A percentile compares a stretch with the other conserved stretches of the same genome.
Conservation (phyloP, 176 grass and related monocot species). For the Oryza australiensis region DNA sequence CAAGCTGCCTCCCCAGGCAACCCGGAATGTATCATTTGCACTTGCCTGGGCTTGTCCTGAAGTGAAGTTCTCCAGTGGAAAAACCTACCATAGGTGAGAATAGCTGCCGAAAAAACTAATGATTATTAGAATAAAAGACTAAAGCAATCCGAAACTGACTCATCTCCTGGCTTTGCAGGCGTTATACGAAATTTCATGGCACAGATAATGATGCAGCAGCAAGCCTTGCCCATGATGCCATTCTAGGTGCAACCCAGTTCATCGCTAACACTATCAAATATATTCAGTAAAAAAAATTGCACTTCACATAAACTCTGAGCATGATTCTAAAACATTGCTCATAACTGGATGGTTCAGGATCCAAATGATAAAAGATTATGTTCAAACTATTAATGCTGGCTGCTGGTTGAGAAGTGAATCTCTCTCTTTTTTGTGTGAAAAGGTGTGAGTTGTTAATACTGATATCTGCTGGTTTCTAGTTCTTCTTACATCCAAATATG, state of each 20-base stretch:
- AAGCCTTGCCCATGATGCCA: conserved; percentile 80
- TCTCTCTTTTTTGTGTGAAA: neutral
- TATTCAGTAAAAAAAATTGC: neutral
- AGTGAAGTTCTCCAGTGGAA: conserved; percentile 93
- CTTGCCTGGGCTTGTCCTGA: conserved; percentile 97
- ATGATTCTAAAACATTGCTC: conserved; percentile 11
- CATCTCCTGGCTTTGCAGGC: conserved; percentile 47
- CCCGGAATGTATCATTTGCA: conserved; percentile 77
- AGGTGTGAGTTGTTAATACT: neutral
- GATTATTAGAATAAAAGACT: neutral
- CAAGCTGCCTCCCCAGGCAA: conserved; percentile 61
- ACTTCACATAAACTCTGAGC: neutral
- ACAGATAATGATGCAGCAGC: conserved; percentile 72
- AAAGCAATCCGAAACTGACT: conserved; percentile 16
- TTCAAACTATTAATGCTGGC: neutral
- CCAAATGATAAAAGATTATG: neutral
- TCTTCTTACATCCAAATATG: neutral
- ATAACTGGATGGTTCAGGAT: neutral
- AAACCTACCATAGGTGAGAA: conserved; percentile 86
- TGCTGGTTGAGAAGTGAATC: too few species aligned
- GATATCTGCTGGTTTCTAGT: neutral
- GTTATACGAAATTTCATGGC: conserved; percentile 97
- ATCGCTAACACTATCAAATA: neutral
- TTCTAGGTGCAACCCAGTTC: conserved; percentile 55
- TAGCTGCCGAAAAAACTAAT: neutral